Evolutionary conservation across 495 filamentous ascomycete species (phyloP).

Genomic region (Cenococcum geophilum): DNA sequence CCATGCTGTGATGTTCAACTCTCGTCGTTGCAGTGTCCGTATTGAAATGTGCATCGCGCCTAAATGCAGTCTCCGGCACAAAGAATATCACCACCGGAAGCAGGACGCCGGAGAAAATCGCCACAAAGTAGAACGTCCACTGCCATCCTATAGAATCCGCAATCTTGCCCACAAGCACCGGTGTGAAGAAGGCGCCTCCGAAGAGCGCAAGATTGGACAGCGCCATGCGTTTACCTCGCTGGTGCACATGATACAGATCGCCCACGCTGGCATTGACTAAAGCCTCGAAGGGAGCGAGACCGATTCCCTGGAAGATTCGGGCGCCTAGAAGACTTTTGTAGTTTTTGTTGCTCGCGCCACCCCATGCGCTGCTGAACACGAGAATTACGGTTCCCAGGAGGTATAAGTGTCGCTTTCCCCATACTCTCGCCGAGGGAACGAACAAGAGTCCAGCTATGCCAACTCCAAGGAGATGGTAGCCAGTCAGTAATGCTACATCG

Average conservation of each 20-base stretch:
- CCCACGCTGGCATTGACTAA: conserved; percentile 43
- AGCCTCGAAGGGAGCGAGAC: conserved; percentile 43
- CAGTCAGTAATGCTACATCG: conserved; percentile 72
- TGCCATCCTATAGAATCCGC: conserved; percentile 67
- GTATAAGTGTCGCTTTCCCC: conserved; percentile 87
- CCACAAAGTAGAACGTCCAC: conserved; percentile 45
- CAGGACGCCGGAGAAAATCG: conserved; percentile 41
- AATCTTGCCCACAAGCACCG: conserved; percentile 81
- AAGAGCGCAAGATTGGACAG: conserved; percentile 83
- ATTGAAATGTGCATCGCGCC: conserved; percentile 57
- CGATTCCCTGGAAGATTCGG: conserved; percentile 42
- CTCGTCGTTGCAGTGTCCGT: conserved; percentile 34
- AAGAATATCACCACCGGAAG: conserved; percentile 54
- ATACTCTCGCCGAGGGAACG: conserved; percentile 81
- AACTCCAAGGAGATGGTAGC: conserved; percentile 79
- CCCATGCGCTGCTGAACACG: conserved; percentile 69
- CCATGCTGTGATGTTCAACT: neutral
- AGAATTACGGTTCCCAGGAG: conserved; percentile 71
- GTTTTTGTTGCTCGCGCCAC: conserved; percentile 58
- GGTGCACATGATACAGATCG: conserved; percentile 42
- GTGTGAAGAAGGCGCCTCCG: conserved; percentile 87
- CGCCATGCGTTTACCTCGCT: conserved; percentile 86
- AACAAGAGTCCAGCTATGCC: conserved; percentile 74
- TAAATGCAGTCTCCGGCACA: conserved; percentile 79
- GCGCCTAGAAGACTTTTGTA: conserved; percentile 70